Percentiles rank a stretch among this genome's conserved stretches.
These are phyloP conservation scores for Asterochloris sp. DNA, from an alignment of 139 green algal genomes.

Conservation along the genomic window DNA sequence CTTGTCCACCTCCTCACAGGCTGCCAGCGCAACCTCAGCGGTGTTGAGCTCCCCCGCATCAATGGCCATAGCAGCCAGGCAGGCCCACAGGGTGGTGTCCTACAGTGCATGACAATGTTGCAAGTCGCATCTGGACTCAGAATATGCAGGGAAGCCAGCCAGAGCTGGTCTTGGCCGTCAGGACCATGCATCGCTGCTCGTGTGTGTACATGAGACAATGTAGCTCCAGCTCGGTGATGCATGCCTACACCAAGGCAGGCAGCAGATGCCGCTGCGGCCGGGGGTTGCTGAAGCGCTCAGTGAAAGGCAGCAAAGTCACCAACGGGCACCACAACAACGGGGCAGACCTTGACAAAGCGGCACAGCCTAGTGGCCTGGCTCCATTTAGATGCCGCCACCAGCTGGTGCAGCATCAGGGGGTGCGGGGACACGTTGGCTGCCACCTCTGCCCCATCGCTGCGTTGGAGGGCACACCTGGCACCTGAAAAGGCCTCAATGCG, in stretches of 20 bases:
- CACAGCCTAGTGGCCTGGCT: constrained; percentile 70
- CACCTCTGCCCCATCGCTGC: constrained; percentile 56
- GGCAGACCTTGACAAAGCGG: constrained; percentile 58
- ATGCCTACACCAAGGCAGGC: not conserved
- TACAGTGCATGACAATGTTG: not conserved
- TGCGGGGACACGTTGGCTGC: constrained; percentile 39
- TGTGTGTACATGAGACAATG: no score
- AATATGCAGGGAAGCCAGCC: no score
- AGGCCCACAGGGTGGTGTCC: constrained; percentile 70
- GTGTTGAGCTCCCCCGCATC: constrained; percentile 60
- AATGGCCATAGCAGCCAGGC: constrained; percentile 66
- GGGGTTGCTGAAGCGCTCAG: not conserved
- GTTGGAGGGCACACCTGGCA: constrained; percentile 37
- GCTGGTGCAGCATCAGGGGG: constrained; percentile 57
- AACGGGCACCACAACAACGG: not conserved
- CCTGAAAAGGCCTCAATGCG: constrained; percentile 41
- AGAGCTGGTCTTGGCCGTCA: no score
- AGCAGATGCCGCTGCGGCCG: not conserved
- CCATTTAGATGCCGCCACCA: constrained; percentile 53
- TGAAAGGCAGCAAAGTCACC: not conserved
- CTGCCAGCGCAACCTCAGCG: constrained; percentile 64
- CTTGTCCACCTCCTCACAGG: constrained; percentile 59
- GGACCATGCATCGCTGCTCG: no score
- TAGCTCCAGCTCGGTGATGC: no score
- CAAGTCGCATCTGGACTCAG: no score